These are phyloP conservation scores for Aspergillus latus DNA, from an alignment of 2,329 filamentous ascomycete genomes.

Conservation along the genomic window DNA sequence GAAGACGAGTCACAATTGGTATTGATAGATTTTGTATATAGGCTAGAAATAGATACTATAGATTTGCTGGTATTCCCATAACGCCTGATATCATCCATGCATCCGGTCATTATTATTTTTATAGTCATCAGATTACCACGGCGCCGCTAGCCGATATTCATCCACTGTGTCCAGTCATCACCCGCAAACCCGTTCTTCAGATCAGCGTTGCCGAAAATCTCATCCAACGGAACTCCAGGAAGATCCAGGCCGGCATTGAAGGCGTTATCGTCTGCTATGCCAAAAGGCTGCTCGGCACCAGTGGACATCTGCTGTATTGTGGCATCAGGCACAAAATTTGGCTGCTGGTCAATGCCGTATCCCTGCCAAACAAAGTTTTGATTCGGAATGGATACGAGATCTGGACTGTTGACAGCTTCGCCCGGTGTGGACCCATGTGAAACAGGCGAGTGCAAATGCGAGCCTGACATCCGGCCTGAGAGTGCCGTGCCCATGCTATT, in stretches of 20 bases:
- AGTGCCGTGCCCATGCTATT: slow-evolving; percentile 27
- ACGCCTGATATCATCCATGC: slow-evolving; percentile 6
- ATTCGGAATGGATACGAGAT: slow-evolving; percentile 44
- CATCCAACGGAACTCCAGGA: slow-evolving; percentile 37
- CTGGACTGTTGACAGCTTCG: slow-evolving; percentile 40
- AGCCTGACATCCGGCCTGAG: slow-evolving; percentile 30
- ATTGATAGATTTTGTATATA: slow-evolving; percentile 2
- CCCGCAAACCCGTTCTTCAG: slow-evolving; percentile 26
- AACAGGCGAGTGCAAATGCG: slow-evolving; percentile 35
- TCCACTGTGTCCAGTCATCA: slow-evolving; percentile 44
- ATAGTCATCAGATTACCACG: slow-evolving; percentile 4
- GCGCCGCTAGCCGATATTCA: slow-evolving; percentile 28
- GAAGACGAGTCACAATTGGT: not conserved
- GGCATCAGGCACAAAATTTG: slow-evolving; percentile 17
- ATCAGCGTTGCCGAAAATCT: slow-evolving; percentile 42
- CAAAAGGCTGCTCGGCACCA: slow-evolving; percentile 26
- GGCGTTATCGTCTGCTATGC: slow-evolving; percentile 29
- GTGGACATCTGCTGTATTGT: slow-evolving; percentile 25
- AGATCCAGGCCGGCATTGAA: slow-evolving; percentile 37
- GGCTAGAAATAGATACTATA: slow-evolving; percentile 3
- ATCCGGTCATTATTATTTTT: slow-evolving; percentile 7
- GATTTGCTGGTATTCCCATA: slow-evolving; percentile 6
- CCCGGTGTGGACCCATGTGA: slow-evolving; percentile 34
- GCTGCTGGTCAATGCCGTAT: slow-evolving; percentile 35
- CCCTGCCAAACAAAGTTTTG: slow-evolving; percentile 45